Base-by-base conservation (phyloP, 2,329 filamentous ascomycete genomes). In the Epichloe amarillans region DNA sequence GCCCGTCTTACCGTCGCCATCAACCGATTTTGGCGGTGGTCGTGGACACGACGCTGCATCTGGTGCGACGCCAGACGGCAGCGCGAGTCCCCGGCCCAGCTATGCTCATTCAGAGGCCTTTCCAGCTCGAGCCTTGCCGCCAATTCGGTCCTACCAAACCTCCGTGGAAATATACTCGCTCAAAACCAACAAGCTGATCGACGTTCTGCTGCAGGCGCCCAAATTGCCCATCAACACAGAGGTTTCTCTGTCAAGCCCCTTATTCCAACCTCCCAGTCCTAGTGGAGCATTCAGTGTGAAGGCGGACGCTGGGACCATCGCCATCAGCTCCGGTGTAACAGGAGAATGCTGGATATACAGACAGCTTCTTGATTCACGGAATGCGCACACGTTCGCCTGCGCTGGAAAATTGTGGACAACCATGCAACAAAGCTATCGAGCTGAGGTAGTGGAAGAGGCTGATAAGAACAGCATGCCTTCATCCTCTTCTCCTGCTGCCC, bases 331-430 rank as follows among this genome's bases (percentile, higher is more conserved):
- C 47, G 89, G 88, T 3, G 69, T 76, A 21, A 95, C 88, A 47
- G 91, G 91, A 12, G 91, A 97, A 68, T 82, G 91, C 44, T 95
- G 86, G 75, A 72, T 95, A 7, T 97, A 77, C 58, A 70, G 74
- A 8, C 77, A 82, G 54, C 63, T 72, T 8, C 58, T 67, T 10
- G 62, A 67, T 50, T 61, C 66, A 1, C 66, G 69, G 45, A 75
- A 76, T 21, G 61, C 65, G 1, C 68, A 68, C 21, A 56, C 69
- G 43, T 83, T 76, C 63, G 72, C 67, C 38, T 96, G 89, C 60
- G 73, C 93, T 50, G 90, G 84, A 19, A 98, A 98, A 68, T 71
- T 94, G 17, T 98, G 93, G 93, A 96, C 93, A 0, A 83, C 82
- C 43, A 72, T 95, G 30, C 87, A 93, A 61, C 77, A 81, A 56